phyloP scores from a whole-genome alignment of 106 monocot species.

The Iris macrosiphon region DNA sequence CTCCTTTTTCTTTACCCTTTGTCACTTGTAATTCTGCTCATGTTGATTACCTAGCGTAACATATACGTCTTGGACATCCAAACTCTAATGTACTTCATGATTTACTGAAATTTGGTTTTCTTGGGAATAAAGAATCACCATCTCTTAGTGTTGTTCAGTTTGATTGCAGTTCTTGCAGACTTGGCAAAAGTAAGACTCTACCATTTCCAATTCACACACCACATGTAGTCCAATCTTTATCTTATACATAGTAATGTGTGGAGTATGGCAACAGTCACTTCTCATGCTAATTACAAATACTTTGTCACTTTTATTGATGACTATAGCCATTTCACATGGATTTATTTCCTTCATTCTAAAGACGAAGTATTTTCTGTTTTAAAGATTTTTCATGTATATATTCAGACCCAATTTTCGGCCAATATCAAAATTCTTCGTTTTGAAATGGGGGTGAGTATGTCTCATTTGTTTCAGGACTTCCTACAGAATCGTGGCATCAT shows the following conservation, averaged over 20 bases:
- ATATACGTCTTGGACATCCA: neutral
- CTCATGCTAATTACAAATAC: neutral
- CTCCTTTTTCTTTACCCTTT: neutral
- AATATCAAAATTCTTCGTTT: neutral
- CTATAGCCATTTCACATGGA: conserved; percentile 8
- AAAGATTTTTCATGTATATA: neutral
- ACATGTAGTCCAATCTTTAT: neutral
- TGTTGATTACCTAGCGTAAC: neutral
- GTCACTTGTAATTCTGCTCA: neutral
- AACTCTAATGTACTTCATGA: neutral
- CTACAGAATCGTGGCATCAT: neutral
- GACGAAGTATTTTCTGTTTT: neutral
- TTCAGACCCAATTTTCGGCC: neutral
- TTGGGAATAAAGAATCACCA: conserved; percentile 1
- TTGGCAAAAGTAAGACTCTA: neutral
- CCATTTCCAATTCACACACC: neutral
- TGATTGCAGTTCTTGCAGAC: conserved; percentile 2
- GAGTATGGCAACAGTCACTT: neutral
- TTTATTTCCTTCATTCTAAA: conserved; percentile 13
- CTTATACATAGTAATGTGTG: neutral
- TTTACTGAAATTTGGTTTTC: neutral
- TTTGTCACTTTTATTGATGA: conserved; percentile 17
- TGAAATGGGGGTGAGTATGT: conserved; percentile 7
- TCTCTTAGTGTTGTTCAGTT: neutral
- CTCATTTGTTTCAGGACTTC: conserved; percentile 2